These are phyloP conservation scores for Colletotrichum kahawae DNA, from an alignment of 2,329 filamentous ascomycete species.

Conservation along the genomic window DNA sequence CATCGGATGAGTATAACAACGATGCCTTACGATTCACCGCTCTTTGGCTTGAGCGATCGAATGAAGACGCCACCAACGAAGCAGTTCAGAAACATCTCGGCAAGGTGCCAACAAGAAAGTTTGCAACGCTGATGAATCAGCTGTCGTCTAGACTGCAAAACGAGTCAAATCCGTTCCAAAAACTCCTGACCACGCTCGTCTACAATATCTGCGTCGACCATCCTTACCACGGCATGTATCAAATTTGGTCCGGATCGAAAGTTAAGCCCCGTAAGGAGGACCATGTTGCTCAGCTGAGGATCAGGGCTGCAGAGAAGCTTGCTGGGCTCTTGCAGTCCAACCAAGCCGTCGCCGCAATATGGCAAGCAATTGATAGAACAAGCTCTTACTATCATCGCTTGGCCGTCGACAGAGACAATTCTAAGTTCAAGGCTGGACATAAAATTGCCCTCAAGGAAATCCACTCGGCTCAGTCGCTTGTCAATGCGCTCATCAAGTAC, in stretches of 20 bases:
- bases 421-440: slow-evolving; percentile 70
- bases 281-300: slow-evolving; percentile 74
- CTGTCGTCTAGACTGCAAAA: slow-evolving; percentile 89
- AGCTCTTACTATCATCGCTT: slow-evolving; percentile 71
- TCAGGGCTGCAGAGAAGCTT: slow-evolving; percentile 74
- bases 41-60: slow-evolving; percentile 88
- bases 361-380: slow-evolving; percentile 75
- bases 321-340: slow-evolving; percentile 64
- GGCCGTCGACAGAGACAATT: slow-evolving; percentile 68
- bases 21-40: slow-evolving; percentile 92
- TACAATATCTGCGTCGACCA: slow-evolving; percentile 89
- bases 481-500: slow-evolving; percentile 66
- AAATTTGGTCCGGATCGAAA: slow-evolving; percentile 85
- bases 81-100: slow-evolving; percentile 74
- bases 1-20: slow-evolving; percentile 88
- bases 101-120: slow-evolving; percentile 86
- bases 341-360: slow-evolving; percentile 58
- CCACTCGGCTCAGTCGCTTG: slow-evolving; percentile 64
- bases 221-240: slow-evolving; percentile 96
- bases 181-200: slow-evolving; percentile 74
- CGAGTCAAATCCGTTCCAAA: slow-evolving; percentile 74
- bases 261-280: slow-evolving; percentile 74
- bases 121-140: slow-evolving; percentile 93
- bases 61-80: slow-evolving; percentile 76
- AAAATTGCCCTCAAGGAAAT: slow-evolving; percentile 71